Percentiles rank a stretch among this genome's conserved stretches.
These are phyloP conservation scores for Rutidosis leptorrhynchoides DNA, from an alignment of 129 eudicot genomes.

Conservation along the genomic window DNA sequence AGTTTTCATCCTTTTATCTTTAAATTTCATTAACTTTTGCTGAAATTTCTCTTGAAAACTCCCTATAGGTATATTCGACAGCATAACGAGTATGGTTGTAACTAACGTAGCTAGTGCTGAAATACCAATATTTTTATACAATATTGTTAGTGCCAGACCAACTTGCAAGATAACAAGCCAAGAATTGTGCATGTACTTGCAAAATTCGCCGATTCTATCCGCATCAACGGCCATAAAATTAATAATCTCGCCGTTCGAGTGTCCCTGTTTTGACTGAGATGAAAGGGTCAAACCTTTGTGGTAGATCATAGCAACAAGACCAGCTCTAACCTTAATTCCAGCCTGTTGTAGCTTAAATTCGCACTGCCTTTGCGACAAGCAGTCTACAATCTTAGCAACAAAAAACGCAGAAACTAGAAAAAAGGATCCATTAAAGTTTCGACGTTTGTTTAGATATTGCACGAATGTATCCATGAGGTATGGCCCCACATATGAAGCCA, in stretches of 20 bases:
- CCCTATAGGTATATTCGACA: conserved; percentile 64
- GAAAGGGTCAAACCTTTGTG: conserved; percentile 69
- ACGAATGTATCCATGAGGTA: conserved; percentile 70
- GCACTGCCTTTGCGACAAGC: conserved; percentile 63
- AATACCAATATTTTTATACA: conserved; percentile 65
- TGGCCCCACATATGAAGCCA: conserved; percentile 77
- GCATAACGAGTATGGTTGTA: conserved; percentile 54
- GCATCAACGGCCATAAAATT: conserved; percentile 89
- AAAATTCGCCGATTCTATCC: conserved; percentile 60
- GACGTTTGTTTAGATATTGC: conserved; percentile 55
- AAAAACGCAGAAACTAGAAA: conserved; percentile 56
- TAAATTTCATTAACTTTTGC: conserved; percentile 58
- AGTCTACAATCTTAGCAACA: conserved; percentile 64
- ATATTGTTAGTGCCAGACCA: conserved; percentile 48
- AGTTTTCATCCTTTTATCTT: conserved; percentile 83
- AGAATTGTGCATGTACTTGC: conserved; percentile 69
- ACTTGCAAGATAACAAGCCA: conserved; percentile 72
- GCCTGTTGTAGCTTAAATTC: conserved; percentile 58
- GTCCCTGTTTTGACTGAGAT: conserved; percentile 53
- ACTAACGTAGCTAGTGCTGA: conserved; percentile 64
- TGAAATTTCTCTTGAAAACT: conserved; percentile 64
- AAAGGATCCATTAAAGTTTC: conserved; percentile 39
- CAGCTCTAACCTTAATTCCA: conserved; percentile 53
- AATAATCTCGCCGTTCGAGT: conserved; percentile 69
- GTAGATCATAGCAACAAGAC: conserved; percentile 62